These are phyloP conservation scores for Fusarium scirpi DNA, from an alignment of 2,329 filamentous ascomycete species.

Conservation along the genomic window DNA sequence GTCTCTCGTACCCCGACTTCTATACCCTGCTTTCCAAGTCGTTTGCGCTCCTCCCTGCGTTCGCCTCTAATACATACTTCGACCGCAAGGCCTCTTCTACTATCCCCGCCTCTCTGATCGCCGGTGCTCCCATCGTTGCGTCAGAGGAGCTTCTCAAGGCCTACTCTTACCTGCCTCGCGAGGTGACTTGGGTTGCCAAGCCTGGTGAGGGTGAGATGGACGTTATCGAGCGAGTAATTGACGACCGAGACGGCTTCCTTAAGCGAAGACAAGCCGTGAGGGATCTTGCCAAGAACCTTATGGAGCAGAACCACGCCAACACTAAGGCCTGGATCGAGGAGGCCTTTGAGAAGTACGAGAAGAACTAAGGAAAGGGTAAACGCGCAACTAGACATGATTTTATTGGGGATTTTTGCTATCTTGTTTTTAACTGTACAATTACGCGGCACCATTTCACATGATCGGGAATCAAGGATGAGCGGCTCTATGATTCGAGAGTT, in stretches of 20 bases:
- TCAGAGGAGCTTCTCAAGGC: constrained; percentile 42
- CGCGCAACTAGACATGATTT: constrained; percentile 26
- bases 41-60: constrained; percentile 43
- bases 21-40: constrained; percentile 40
- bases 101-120: constrained; percentile 46
- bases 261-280: constrained; percentile 38
- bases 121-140: constrained; percentile 45
- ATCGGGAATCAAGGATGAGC: constrained; percentile 43
- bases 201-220: constrained; percentile 46
- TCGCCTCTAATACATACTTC: constrained; percentile 45
- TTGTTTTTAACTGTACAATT: constrained; percentile 23
- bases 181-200: constrained; percentile 43
- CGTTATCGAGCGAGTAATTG: constrained; percentile 43
- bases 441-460: constrained; percentile 34
- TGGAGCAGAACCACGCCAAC: constrained; percentile 40
- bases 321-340: constrained; percentile 39
- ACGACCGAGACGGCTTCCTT: constrained; percentile 37
- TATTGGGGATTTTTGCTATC: constrained; percentile 20
- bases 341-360: constrained; percentile 26
- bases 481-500: constrained; percentile 35
- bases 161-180: constrained; percentile 45
- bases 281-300: constrained; percentile 23
- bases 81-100: constrained; percentile 49
- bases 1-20: constrained; percentile 47
- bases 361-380: constrained; percentile 4